These are phyloP conservation scores for Cadophora luteo-olivacea DNA, from an alignment of 2,329 filamentous ascomycete genomes.

Conservation along the genomic window DNA sequence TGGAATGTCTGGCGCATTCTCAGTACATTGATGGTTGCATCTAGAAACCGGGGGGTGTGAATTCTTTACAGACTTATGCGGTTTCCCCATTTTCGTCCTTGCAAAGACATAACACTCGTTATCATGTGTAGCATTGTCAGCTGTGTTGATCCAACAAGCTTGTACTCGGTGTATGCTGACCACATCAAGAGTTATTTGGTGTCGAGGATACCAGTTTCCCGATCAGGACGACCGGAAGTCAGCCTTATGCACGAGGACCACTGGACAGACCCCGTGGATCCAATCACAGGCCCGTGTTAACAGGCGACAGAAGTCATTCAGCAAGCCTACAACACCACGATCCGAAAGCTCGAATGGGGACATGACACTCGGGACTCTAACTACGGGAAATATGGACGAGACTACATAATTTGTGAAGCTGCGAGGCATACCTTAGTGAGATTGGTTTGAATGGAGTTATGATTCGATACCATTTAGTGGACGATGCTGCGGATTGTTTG, in stretches of 20 bases:
- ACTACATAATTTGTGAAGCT: neutral
- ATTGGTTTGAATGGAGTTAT: neutral
- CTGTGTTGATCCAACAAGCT: neutral
- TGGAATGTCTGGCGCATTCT: too few relatives aligned
- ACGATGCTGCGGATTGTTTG: neutral
- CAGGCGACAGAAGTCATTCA: neutral
- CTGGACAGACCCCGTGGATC: neutral
- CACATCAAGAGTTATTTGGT: neutral
- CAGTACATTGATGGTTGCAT: too few relatives aligned
- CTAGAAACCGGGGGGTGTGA: too few relatives aligned
- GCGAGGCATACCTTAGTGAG: too few relatives aligned
- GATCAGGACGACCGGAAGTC: neutral
- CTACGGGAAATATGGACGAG: neutral
- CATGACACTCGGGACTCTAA: neutral
- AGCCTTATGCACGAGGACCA: neutral
- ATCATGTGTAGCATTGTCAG: too few relatives aligned
- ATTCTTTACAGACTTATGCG: too few relatives aligned
- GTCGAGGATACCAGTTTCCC: neutral
- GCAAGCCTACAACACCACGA: neutral
- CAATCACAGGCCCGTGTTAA: neutral
- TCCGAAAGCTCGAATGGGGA: neutral
- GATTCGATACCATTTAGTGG: neutral
- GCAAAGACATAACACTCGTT: too few relatives aligned
- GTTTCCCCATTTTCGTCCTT: too few relatives aligned
- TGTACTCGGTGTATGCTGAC: slow-evolving; percentile 7